Base-by-base conservation (phyloP, 2,329 filamentous ascomycete genomes). In the Hypoxylon sp. region DNA sequence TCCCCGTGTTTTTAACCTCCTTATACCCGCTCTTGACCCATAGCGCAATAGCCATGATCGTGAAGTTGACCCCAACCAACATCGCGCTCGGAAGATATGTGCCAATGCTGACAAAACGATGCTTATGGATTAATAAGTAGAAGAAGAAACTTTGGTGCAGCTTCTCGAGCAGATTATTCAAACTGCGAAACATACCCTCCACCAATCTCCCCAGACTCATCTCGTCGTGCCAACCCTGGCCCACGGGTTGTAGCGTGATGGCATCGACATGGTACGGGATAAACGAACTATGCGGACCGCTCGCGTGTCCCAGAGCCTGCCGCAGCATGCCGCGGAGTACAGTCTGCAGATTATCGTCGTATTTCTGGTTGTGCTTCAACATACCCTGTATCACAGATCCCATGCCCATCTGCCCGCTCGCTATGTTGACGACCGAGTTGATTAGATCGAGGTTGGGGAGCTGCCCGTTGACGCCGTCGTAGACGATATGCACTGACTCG, bases 121-220 rank as follows among this genome's bases (percentile, higher is more conserved):
- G 92, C 29, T 90, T 88, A 71, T 96, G 91, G 88, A 98, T 94
- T 46, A 99, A 85, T 54, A 99, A 84, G 78, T 99, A 99, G 81
- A 99, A 98, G 86, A 99, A 99, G 84, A 99, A 99, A 78, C 94
- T 97, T 81, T 99, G 96, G 77, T 99, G 96, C 66, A 99, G 85
- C 77, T 99, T 94, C 80, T 99, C 96, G 30, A 99, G 86, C 63
- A 99, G 82, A 76, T 99, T 99, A 81, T 99, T 99, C 79, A 99
- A 82, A 77, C 93, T 97, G 73, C 96, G 87, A 78, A 97, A 97
- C 2, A 96, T 87, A 73, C 94, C 94, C 80, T 99, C 96, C 3
- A 98, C 85, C 0, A 94, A 90, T 58, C 94, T 87, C 5, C 96
- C 96, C 76, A 99, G 88, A 8, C 91, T 92, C 93, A 98, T 98